A percentile compares a stretch with the other conserved stretches of the same genome.
phyloP scores from a whole-genome alignment of 148 eudicot genomes.

The Limonium bicolor region DNA sequence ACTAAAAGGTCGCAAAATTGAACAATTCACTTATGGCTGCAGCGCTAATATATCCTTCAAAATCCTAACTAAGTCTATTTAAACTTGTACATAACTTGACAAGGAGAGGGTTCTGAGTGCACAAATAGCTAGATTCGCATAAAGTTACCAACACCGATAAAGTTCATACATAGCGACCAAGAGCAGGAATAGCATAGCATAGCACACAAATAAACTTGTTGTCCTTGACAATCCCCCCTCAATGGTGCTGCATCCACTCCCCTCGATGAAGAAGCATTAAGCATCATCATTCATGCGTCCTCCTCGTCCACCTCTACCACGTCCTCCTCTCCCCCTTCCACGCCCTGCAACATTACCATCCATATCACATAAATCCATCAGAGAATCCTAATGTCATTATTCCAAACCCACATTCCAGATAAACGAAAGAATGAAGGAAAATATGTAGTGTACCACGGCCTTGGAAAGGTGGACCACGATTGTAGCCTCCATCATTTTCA shows the following conservation, averaged over 20 bases:
- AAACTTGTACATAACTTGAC: conserved; percentile 24
- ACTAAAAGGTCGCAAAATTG: conserved; percentile 8
- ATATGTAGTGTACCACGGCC: conserved; percentile 22
- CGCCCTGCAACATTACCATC: conserved; percentile 32
- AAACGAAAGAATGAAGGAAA: no score
- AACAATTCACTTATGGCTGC: conserved; percentile 7
- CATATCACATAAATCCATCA: no score
- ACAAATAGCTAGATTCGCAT: conserved; percentile 21
- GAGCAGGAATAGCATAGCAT: conserved; percentile 35
- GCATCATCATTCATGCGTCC: no score
- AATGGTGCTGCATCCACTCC: no score
- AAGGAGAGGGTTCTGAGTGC: no score
- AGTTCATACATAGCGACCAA: conserved; percentile 26
- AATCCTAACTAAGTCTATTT: conserved; percentile 31
- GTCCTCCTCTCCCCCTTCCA: conserved; percentile 64
- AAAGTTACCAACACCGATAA: conserved; percentile 8
- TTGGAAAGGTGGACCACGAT: conserved; percentile 28
- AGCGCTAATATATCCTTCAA: conserved; percentile 1
- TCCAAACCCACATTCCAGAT: no score
- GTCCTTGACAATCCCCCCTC: no score
- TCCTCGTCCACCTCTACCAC: conserved; percentile 70
- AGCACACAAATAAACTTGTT: conserved; percentile 1
- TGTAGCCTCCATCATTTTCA: conserved; percentile 40
- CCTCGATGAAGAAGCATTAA: no score
- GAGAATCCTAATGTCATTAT: no score